Conservation (phyloP, 805 yeast genomes). For the Wickerhamiella alocasiicola region DNA sequence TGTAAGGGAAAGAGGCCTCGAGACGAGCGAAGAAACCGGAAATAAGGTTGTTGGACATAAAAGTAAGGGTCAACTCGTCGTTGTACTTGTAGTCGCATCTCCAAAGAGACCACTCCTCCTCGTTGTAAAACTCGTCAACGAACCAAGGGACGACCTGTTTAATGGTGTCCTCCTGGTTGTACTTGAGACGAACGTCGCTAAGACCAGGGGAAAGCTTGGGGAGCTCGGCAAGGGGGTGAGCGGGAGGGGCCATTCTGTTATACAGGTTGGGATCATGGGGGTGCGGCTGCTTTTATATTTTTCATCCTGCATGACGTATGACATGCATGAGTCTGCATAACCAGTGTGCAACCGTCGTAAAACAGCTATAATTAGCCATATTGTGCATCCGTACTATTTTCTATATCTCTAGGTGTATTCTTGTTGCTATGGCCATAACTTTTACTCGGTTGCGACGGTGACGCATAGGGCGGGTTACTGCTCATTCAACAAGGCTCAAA, state of each 20-base stretch:
- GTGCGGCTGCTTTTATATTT: no score
- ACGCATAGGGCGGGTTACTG: no score
- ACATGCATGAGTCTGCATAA: slow-evolving; percentile 2
- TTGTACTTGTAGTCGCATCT: slow-evolving; percentile 94
- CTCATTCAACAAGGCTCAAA: no score
- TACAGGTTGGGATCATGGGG: no score
- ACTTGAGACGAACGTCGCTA: slow-evolving; percentile 76
- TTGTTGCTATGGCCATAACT: no score
- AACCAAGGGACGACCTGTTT: slow-evolving; percentile 91
- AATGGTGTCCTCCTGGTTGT: slow-evolving; percentile 97
- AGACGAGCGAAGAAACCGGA: slow-evolving; percentile 98
- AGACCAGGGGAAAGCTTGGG: slow-evolving; percentile 41
- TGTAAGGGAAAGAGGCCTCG: slow-evolving; percentile 78
- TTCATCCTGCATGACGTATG: no score
- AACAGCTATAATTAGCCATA: no score
- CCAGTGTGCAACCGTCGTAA: no score
- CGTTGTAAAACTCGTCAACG: slow-evolving; percentile 82
- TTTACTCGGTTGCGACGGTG: no score
- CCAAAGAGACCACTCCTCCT: slow-evolving; percentile 89
- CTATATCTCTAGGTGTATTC: no score
- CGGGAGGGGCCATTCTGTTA: no score
- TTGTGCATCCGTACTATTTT: no score
- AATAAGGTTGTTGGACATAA: slow-evolving; percentile 95
- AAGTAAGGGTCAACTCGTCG: slow-evolving; percentile 91
- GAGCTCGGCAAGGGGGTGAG: slow-evolving; percentile 82